Evolutionary conservation across 108 stramenopile genomes (phyloP), one percentile per base, ranked within the genome.

Genomic region (Skeletonema potamos): DNA sequence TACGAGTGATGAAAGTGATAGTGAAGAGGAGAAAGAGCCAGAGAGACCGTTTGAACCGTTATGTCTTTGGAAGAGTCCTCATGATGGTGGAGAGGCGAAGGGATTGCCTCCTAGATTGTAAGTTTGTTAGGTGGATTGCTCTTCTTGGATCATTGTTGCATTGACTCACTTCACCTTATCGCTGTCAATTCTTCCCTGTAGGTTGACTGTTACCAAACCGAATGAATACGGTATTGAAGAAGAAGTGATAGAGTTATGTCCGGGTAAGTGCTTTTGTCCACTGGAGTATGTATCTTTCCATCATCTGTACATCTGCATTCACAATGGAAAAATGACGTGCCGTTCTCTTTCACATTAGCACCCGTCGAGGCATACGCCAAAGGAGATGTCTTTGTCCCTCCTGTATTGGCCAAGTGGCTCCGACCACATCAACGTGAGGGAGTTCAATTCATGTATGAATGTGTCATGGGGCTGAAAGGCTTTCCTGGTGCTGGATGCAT

Each of bases 401-500:
- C 89, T 7, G 76, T 96, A 22, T 79, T 99, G 34, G 96, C 96
- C 77, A 96, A 97, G 73, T 97, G 92, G 87, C 79, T 99, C 15
- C 88, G 99, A 59, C 97, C 97, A 18, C 99, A 99, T 86, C 98
- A 98, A 79, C 85, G 99, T 51, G 98, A 98, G 72, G 99, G 99
- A 41, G 97, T 98, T 22, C 78, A 89, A 73, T 99, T 98, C 74
- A 88, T 97, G 85, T 98, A 98, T 66, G 91, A 99, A 74, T 99
- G 98, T 79, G 89, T 97, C 70, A 97, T 96, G 94, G 93, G 95
- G 28, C 66, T 97, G 71, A 89, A 91, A 70, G 83, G 84, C 44
- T 96, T 84, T 67, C 60, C 81, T 62, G 96, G 96, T n/a, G 62
- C 74, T 13, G 99, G 99, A 22, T 97, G 96, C 73, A 99, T 98